Base-by-base conservation (phyloP, 192 early-diverging fungal species). In the Coemansia sp. region DNA sequence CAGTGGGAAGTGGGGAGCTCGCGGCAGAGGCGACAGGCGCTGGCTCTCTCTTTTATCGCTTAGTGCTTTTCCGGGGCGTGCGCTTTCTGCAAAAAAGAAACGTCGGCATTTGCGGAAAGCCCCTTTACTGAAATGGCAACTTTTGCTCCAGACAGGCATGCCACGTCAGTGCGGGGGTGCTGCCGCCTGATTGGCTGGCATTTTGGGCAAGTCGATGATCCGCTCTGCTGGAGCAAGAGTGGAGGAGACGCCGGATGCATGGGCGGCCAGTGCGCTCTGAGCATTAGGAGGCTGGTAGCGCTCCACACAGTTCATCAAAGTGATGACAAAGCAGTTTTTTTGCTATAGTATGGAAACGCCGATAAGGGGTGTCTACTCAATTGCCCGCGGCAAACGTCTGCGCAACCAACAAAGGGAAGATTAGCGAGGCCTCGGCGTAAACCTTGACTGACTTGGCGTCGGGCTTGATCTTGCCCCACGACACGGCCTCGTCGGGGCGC, bases 401-500 rank as follows among this genome's bases (percentile, higher is more conserved):
- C 6, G 95, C 94, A 8, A 99, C 95, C 40, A 99, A 88, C 35
- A 99, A 70, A 42, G 97, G 97, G 61, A 98, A 98, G 2, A 96
- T 93, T 25, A 96, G 75, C 2, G 94, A 90, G 4, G 94, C 97
- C 62, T 99, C 97, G 1, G 94, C 90, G 71, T 93, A 96, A 9
- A 99, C 91, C 74, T 99, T 99, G 65, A 97, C 91, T 20, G 91
- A 87, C 73, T 95, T 86, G 9, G 90, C 94, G 60, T 86, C 77
- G 60, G 87, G 67, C 38, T 86, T 79, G 67, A 99, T 98, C 84
- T 99, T 99, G 43, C 97, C 97, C 97, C 97, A 99, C 17, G 93
- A 95, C 36, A 99, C 91, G 3, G 97, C 97, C 74, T 99, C 97
- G 68, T 99, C 97, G 6, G 97, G 97, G 39, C 94, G 86, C 9